Base-by-base conservation (phyloP, 192 early-diverging fungal genomes). In the Coemansia sp. region DNA sequence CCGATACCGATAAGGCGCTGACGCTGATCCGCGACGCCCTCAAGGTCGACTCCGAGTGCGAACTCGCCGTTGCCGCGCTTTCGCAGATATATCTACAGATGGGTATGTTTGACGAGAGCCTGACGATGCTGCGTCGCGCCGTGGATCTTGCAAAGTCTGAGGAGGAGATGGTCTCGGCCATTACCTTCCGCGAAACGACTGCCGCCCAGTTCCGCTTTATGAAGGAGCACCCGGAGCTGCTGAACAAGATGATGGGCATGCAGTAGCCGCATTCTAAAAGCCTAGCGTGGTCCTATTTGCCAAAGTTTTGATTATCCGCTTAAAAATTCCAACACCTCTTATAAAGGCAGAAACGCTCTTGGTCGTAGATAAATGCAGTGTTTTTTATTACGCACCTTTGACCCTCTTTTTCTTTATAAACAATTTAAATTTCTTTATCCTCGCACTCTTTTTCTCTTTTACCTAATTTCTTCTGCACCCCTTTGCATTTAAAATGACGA, bases 1-100 rank as follows among this genome's bases (percentile, higher is more conserved):
- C 86, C 22, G 89, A 99, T 65, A 67, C 85, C n/a, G 83, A 76
- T 46, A 77, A 80, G 61, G 91, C 96, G 29, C 89, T 93, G 85
- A 70, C 75, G 32, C 75, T 92, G 62, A 93, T 92, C 72, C 83
- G 85, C 35, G 80, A 87, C 23, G 95, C 96, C 6, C 84, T 94
- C 49, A 87, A 93, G 73, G 92, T 92, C 38, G 97, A 99, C 69
- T 89, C 95, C n/a, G 85, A 90, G 58, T 97, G 97, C 76, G 97
- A 99, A 76, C 91, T 96, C 72, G 96, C 97, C 13, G 86, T 91
- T 54, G 89, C 90, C 17, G 87, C 90, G 29, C 80, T 91, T 41
- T 87, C 87, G 63, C 90, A 92, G 69, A 84, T 93, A 56, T 91
- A 92, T 72, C 75, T 93, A 58, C 92, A 96, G 67, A 85, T 92